Percentiles rank a stretch among this genome's conserved stretches.
phyloP scores from a whole-genome alignment of 345 rosid species.

The Eucalyptus erythrocorys region DNA sequence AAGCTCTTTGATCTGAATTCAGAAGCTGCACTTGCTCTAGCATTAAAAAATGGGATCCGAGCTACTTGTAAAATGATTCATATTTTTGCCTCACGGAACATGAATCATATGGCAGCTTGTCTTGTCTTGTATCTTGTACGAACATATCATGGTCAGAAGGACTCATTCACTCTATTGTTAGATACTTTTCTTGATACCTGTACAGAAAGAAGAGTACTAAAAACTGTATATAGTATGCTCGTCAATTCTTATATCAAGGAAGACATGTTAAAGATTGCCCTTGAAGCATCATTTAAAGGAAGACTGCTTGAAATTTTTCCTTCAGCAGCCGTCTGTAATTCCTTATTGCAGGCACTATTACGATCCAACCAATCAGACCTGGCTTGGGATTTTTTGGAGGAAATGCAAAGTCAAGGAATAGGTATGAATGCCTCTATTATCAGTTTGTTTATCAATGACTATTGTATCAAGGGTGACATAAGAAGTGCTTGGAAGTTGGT shows the following conservation, averaged over 20 bases:
- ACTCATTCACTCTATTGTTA: constrained; percentile 1
- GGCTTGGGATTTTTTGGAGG: constrained; percentile 27
- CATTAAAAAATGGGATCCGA: constrained; percentile 4
- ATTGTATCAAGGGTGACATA: constrained; percentile 22
- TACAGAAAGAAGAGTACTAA: constrained; percentile 14
- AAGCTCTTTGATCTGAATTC: constrained; percentile 20
- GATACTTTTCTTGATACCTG: constrained; percentile 17
- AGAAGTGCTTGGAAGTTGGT: constrained; percentile 29
- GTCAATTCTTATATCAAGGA: constrained; percentile 26
- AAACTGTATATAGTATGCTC: constrained; percentile 19
- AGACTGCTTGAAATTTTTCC: constrained; percentile 23
- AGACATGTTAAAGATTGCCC: constrained; percentile 13
- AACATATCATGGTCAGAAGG: constrained; percentile 8
- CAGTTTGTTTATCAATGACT: constrained; percentile 19
- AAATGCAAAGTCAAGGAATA: constrained; percentile 22
- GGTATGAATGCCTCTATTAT: constrained; percentile 15
- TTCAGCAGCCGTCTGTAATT: constrained; percentile 24
- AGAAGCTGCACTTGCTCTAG: constrained; percentile 28
- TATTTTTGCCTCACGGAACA: constrained; percentile 25
- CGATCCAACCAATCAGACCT: constrained; percentile 4
- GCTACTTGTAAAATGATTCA: constrained; percentile 19
- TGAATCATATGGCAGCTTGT: constrained; percentile 24
- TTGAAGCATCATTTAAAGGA: constrained; percentile 8
- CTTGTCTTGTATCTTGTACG: constrained; percentile 11
- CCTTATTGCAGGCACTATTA: constrained; percentile 14